phyloP scores from a whole-genome alignment of 106 monocot genomes.

The Allium cepa region DNA sequence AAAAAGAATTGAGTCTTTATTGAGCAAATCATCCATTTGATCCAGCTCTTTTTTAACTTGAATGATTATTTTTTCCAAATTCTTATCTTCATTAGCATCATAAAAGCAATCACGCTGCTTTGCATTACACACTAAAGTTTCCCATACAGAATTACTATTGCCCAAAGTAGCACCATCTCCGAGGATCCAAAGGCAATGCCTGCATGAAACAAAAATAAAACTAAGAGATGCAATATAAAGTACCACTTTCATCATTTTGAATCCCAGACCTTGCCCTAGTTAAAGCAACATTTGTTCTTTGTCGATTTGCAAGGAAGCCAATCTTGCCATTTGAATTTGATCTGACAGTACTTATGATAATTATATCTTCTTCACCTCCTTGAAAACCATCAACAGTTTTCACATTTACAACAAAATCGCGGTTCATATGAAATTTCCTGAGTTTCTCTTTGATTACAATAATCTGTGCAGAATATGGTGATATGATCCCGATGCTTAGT shows the following conservation, averaged over 20 bases:
- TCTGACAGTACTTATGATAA: conserved; percentile 52
- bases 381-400: conserved; percentile 64
- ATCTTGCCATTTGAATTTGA: conserved; percentile 30
- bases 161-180: conserved; percentile 32
- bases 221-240: not conserved
- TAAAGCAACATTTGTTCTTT: conserved; percentile 50
- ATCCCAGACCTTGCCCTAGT: conserved; percentile 55
- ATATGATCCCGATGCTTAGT: conserved; percentile 37
- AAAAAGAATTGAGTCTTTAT: conserved; percentile 19
- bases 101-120: conserved; percentile 19
- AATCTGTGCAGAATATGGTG: conserved; percentile 63
- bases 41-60: conserved; percentile 14
- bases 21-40: conserved; percentile 24
- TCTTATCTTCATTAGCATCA: conserved; percentile 16
- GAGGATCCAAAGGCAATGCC: conserved; percentile 49
- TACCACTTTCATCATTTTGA: conserved; percentile 19
- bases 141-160: conserved; percentile 29
- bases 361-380: conserved; percentile 59
- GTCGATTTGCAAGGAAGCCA: conserved; percentile 46
- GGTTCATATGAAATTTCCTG: not conserved
- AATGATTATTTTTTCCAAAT: conserved; percentile 12
- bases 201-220: conserved; percentile 4
- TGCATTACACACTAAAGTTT: conserved; percentile 25
- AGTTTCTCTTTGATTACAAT: conserved; percentile 27
- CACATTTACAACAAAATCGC: conserved; percentile 33